phyloP scores from a whole-genome alignment of 2,329 filamentous ascomycete genomes.

The Aspergillus thermomutatus region DNA sequence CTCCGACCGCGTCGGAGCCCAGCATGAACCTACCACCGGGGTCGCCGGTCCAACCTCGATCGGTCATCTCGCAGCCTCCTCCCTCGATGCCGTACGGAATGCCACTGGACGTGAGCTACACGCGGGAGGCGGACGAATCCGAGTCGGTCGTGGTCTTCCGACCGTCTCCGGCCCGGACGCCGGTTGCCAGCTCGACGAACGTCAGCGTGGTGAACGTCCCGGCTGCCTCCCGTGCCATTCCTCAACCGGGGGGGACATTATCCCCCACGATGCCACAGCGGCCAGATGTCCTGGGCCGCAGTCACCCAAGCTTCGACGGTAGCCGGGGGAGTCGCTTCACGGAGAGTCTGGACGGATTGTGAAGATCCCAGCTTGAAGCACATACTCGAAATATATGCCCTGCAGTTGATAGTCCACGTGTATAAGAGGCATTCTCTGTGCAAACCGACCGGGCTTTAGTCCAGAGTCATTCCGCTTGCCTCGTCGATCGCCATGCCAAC shows the following conservation, averaged over 20 bases:
- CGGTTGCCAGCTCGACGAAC: constrained; percentile 36
- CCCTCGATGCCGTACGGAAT: constrained; percentile 27
- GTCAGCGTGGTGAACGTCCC: constrained; percentile 21
- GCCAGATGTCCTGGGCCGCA: constrained; percentile 42
- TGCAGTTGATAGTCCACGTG: constrained; percentile 3
- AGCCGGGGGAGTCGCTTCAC: constrained; percentile 46
- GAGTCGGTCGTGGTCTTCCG: constrained; percentile 35
- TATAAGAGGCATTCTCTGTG: not conserved
- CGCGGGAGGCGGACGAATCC: constrained; percentile 28
- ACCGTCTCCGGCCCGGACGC: constrained; percentile 43
- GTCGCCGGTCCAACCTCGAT: constrained; percentile 22
- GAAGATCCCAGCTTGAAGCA: constrained; percentile 2
- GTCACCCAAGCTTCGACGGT: constrained; percentile 41
- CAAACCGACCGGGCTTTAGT: not conserved
- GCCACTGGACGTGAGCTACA: constrained; percentile 30
- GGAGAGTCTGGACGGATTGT: constrained; percentile 29
- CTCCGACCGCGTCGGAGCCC: constrained; percentile 27
- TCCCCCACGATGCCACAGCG: constrained; percentile 25
- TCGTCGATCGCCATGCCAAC: not conserved
- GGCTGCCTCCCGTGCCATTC: constrained; percentile 22
- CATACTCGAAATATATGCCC: constrained; percentile 6
- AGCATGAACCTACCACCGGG: constrained; percentile 20
- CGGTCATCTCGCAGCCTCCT: constrained; percentile 23
- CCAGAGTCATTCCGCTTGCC: not conserved
- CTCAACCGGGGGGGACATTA: constrained; percentile 24